Conservation (phyloP, 441 rosid species). For the Gossypium schwendimanii region DNA sequence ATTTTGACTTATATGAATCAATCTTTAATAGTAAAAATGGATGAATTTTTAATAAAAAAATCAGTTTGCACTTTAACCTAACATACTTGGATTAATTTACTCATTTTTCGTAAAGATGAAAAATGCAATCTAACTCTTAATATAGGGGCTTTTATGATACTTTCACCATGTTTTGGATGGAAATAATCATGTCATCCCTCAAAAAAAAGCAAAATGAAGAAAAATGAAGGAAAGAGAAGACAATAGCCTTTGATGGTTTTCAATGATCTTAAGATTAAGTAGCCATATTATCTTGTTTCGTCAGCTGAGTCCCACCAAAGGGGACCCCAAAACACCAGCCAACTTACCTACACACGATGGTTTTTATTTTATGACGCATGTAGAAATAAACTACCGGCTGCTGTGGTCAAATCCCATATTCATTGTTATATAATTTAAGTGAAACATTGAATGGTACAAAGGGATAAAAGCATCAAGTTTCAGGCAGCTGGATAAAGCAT, state of each 20-base stretch:
- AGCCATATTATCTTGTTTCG: neutral
- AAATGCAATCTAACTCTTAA: too few relatives aligned
- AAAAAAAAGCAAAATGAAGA: too few relatives aligned
- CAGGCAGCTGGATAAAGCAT: neutral
- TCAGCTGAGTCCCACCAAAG: neutral
- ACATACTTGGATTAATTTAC: too few relatives aligned
- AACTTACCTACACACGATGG: neutral
- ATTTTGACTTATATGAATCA: too few relatives aligned
- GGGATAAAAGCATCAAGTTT: neutral
- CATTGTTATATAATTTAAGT: neutral
- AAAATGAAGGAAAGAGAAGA: too few relatives aligned
- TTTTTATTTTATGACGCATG: neutral
- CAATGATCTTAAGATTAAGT: neutral
- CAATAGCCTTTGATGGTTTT: neutral
- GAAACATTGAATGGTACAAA: neutral
- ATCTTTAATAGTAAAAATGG: too few relatives aligned
- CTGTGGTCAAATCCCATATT: neutral
- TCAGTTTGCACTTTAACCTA: too few relatives aligned
- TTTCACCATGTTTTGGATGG: too few relatives aligned
- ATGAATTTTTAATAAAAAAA: too few relatives aligned
- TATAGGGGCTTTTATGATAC: fast-evolving
- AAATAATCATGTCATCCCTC: too few relatives aligned
- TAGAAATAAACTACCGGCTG: neutral
- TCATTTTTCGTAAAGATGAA: too few relatives aligned
- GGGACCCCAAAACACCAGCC: neutral